Evolutionary conservation across 768 basidiomycete species (phyloP).

Genomic region (Collybia mongolica): DNA sequence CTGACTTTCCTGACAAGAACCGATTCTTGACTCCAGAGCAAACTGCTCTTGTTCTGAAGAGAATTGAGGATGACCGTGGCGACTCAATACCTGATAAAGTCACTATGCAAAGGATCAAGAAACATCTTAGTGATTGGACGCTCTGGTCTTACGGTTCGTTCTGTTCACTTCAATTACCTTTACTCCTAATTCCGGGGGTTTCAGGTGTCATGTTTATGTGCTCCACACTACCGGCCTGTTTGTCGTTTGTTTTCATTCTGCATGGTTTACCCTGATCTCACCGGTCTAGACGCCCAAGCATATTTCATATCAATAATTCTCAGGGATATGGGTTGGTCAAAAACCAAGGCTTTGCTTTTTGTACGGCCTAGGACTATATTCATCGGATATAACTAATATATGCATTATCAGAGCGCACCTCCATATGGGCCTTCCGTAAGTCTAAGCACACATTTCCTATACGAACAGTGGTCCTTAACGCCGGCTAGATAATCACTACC

Average conservation of each 20-base stretch:
- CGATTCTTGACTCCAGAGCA: slow-evolving; percentile 41
- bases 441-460: slow-evolving; percentile 1
- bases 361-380: slow-evolving; percentile 21
- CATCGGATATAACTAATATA: background rate
- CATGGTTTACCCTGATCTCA: background rate
- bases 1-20: slow-evolving; percentile 48
- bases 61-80: slow-evolving; percentile 50
- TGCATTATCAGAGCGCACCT: slow-evolving; percentile 36
- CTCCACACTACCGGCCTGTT: slow-evolving; percentile 42
- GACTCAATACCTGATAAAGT: slow-evolving; percentile 45
- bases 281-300: slow-evolving; percentile 32
- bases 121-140: slow-evolving; percentile 43
- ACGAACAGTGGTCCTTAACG: background rate
- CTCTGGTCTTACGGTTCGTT: slow-evolving; percentile 44
- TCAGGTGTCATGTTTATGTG: slow-evolving; percentile 42
- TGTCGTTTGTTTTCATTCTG: slow-evolving; percentile 6
- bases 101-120: slow-evolving; percentile 32
- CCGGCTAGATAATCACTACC: slow-evolving; percentile 32
- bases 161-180: background rate
- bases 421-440: slow-evolving; percentile 44
- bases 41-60: slow-evolving; percentile 40
- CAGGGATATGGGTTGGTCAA: slow-evolving; percentile 42
- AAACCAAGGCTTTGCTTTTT: slow-evolving; percentile 36
- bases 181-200: slow-evolving; percentile 1
- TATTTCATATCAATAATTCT: slow-evolving; percentile 50